Evolutionary conservation across 345 rosid species (phyloP), one percentile per base, ranked within the genome.

Genomic region (Citrus glauca): DNA sequence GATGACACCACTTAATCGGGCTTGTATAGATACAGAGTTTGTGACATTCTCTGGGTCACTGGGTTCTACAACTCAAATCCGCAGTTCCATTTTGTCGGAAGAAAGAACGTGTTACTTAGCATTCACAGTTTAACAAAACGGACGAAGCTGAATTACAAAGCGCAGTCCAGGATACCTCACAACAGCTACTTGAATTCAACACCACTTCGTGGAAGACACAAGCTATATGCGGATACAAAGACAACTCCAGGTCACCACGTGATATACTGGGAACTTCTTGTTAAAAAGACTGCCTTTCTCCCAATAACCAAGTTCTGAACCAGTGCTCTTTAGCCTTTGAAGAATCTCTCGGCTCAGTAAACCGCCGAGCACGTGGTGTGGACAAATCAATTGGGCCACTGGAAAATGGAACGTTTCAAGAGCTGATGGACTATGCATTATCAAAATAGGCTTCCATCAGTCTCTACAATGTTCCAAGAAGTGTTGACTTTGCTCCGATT

Each of bases 21-120:
- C 4, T 37, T 37, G 40, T 7, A 37, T 37, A 37, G 40, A 6
- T 7, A 37, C 8, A 37, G 40, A 37, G 40, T 37, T 37, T 2
- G 40, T 37, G 40, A 37, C 9, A 37, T 37, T 7, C 40, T 7
- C 40, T 0, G 9, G 8, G 40, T 37, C 40, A 37, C 8, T 37
- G 8, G 40, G 40, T 37, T 37, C 40, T 37, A 37, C 40, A 37
- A 37, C 40, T 37, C 40, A 37, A 37, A 7, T 7, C 40, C 40
- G 40, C 40, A 7, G 40, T 37, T 7, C 40, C 40, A 37, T 37
- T 37, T 37, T 37, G 40, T 37, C 40, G 9, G 40, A 37, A 37
- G 40, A 93, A 79, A 95, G 99, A 87, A 95, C 92, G 99, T 93
- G 93, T 70, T 95, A 27, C 89, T 93, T 45, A 95, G 94, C 84